phyloP scores from a whole-genome alignment of 768 basidiomycete genomes.

The Podaxis pistillaris region DNA sequence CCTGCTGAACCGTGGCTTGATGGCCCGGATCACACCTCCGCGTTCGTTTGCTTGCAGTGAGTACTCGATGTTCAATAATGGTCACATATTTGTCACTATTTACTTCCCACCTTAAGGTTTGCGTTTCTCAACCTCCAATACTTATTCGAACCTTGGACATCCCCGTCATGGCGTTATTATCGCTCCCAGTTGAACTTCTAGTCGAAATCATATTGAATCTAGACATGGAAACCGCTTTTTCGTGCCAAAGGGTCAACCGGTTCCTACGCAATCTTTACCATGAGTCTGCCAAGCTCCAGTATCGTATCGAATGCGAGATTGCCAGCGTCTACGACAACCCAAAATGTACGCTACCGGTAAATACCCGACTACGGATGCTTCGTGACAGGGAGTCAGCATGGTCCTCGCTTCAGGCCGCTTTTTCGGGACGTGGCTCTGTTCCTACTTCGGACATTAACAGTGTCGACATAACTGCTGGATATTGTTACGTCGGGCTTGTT shows the following conservation, averaged over 20 bases:
- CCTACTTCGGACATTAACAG: background rate
- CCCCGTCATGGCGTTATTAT: background rate
- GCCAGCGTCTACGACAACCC: background rate
- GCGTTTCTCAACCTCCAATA: background rate
- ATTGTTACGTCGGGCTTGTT: background rate
- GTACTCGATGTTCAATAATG: no score
- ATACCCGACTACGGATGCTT: background rate
- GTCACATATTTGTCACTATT: no score
- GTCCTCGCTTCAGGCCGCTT: background rate
- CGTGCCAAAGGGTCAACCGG: background rate
- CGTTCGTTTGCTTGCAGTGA: no score
- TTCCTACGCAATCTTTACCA: background rate
- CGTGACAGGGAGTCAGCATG: background rate
- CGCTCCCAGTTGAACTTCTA: background rate
- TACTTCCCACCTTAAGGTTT: background rate
- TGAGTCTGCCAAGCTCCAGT: background rate
- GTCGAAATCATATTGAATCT: background rate
- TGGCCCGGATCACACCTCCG: no score
- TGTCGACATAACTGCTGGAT: background rate
- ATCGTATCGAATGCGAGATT: background rate
- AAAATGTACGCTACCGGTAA: background rate
- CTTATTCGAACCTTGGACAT: background rate
- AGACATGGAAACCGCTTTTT: background rate
- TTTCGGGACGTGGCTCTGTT: background rate
- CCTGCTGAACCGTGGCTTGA: no score